phyloP scores from a whole-genome alignment of 192 early-diverging fungal genomes.

The Diversispora epigaea region DNA sequence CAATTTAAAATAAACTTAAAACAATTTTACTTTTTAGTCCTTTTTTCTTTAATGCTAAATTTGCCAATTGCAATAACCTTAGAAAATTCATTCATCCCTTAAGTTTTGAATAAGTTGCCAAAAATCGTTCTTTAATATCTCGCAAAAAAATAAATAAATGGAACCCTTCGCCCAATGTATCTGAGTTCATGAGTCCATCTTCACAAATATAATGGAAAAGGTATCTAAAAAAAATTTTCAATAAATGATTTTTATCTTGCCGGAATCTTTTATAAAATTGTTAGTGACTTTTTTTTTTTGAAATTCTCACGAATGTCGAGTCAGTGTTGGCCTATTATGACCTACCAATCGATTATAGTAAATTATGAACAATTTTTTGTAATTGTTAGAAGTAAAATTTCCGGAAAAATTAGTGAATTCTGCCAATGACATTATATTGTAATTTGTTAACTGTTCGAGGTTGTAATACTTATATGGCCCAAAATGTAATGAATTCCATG shows the following conservation, averaged over 20 bases:
- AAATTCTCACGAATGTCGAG: too few species aligned
- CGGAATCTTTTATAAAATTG: conserved; percentile 87
- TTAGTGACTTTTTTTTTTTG: conserved; percentile 57
- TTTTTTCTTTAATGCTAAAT: too few species aligned
- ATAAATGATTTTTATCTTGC: conserved; percentile 34
- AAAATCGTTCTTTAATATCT: conserved; percentile 71
- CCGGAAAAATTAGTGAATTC: conserved; percentile 81
- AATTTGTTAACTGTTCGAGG: too few species aligned
- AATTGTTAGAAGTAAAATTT: conserved; percentile 62
- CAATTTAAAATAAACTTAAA: conserved; percentile 4
- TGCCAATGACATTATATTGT: conserved; percentile 67
- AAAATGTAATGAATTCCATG: too few species aligned
- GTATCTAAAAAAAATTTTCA: conserved; percentile 50
- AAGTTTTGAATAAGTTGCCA: conserved; percentile 58
- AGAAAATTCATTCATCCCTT: conserved; percentile 82
- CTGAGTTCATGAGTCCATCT: conserved; percentile 73
- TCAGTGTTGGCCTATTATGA: too few species aligned
- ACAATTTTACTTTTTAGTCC: background rate
- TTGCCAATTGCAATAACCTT: conserved; percentile 80
- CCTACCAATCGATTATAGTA: too few species aligned
- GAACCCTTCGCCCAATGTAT: conserved; percentile 81
- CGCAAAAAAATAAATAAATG: conserved; percentile 91
- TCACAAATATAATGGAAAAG: conserved; percentile 88
- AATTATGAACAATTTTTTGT: too few species aligned
- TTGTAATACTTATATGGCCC: too few species aligned